phyloP scores from a whole-genome alignment of 2,329 filamentous ascomycete species.

The Exophiala calicioides region DNA sequence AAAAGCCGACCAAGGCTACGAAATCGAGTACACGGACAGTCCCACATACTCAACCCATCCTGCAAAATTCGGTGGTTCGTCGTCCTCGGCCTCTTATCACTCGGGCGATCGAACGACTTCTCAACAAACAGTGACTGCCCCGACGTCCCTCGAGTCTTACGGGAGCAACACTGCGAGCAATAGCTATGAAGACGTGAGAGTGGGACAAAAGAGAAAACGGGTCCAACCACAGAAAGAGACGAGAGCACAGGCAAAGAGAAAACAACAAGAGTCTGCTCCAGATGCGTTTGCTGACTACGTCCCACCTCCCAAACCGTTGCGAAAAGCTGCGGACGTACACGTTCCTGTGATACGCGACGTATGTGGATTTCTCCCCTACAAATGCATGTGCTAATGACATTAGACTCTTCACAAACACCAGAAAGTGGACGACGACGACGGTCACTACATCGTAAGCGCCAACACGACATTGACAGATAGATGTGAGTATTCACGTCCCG shows the following conservation, averaged over 20 bases:
- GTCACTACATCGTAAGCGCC: constrained; percentile 91
- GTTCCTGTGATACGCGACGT: constrained; percentile 63
- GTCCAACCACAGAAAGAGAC: constrained; percentile 72
- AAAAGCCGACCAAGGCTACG: constrained; percentile 69
- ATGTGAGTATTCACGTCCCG: constrained; percentile 63
- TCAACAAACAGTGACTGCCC: constrained; percentile 75
- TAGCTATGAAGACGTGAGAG: constrained; percentile 64
- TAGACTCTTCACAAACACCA: constrained; percentile 56
- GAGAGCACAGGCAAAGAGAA: constrained; percentile 77
- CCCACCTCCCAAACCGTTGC: constrained; percentile 81
- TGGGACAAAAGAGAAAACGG: constrained; percentile 89
- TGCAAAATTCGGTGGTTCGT: constrained; percentile 66
- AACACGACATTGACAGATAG: constrained; percentile 82
- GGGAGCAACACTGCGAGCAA: constrained; percentile 53
- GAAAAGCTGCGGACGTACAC: constrained; percentile 81
- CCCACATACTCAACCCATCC: constrained; percentile 73
- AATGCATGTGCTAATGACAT: constrained; percentile 2
- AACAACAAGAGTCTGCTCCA: constrained; percentile 69
- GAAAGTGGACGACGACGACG: constrained; percentile 93
- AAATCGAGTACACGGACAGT: constrained; percentile 71
- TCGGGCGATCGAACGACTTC: constrained; percentile 85
- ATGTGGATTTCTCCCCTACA: constrained; percentile 35
- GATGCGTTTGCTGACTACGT: constrained; percentile 78
- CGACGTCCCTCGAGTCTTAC: constrained; percentile 77
- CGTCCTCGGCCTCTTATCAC: constrained; percentile 65